Conservation (phyloP, 2,329 filamentous ascomycete species). For the Rhexocercosporidium sp. region DNA sequence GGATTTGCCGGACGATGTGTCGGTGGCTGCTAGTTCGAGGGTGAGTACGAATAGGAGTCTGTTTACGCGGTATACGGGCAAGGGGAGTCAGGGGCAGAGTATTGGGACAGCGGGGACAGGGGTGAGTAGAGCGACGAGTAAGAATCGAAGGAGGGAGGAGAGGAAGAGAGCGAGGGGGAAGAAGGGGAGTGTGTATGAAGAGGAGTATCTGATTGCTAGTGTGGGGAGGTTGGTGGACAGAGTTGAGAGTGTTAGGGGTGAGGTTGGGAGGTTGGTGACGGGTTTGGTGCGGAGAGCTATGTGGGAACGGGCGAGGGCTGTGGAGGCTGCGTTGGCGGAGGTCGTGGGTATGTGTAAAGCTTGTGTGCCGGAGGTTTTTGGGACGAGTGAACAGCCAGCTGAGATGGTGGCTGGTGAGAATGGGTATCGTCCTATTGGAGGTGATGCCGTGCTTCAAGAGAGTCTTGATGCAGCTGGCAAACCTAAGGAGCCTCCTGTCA, state of each 20-base stretch:
- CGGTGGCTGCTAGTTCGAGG: constrained; percentile 81
- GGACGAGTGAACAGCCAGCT: constrained; percentile 31
- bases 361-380: constrained; percentile 75
- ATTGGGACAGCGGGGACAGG: constrained; percentile 73
- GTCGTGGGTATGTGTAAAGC: constrained; percentile 72
- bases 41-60: constrained; percentile 83
- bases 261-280: constrained; percentile 76
- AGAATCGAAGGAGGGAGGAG: constrained; percentile 89
- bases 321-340: constrained; percentile 75
- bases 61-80: constrained; percentile 90
- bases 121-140: constrained; percentile 79
- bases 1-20: constrained; percentile 91
- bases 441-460: constrained; percentile 42
- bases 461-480: constrained; percentile 39
- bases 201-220: constrained; percentile 93
- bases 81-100: constrained; percentile 51
- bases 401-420: constrained; percentile 32
- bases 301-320: constrained; percentile 82
- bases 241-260: constrained; percentile 73
- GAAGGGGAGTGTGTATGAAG: constrained; percentile 97
- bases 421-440: constrained; percentile 41
- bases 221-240: constrained; percentile 83
- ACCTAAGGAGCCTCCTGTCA: constrained; percentile 39
- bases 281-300: constrained; percentile 81
- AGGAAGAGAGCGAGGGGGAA: constrained; percentile 93